Percentiles rank a stretch among this genome's conserved stretches.
Evolutionary conservation across 2,329 filamentous ascomycete genomes (phyloP).

Genomic region (Drechslerella dactyloides): DNA sequence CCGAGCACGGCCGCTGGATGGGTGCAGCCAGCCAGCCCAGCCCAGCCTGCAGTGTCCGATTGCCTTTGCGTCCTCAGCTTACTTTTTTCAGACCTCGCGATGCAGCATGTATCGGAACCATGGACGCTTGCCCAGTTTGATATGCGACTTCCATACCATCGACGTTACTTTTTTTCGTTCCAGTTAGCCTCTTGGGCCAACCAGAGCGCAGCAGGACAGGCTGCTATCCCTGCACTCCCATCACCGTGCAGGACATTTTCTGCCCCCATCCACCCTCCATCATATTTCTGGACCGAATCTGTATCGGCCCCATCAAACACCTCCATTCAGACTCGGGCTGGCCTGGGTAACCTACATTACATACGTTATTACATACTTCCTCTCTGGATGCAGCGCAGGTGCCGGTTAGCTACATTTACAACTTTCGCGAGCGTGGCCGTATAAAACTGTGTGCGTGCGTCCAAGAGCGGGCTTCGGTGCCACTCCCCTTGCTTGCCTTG

Average conservation of each 20-base stretch:
- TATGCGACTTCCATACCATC: slow-evolving; percentile 48
- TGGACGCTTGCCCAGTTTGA: slow-evolving; percentile 48
- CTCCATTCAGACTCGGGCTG: slow-evolving; percentile 35
- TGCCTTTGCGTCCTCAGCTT: slow-evolving; percentile 34
- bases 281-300: slow-evolving; percentile 47
- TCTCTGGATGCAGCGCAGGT: not conserved
- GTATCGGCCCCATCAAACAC: slow-evolving; percentile 16
- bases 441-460: slow-evolving; percentile 3
- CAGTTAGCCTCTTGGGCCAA: slow-evolving; percentile 50
- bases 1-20: not conserved
- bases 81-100: slow-evolving; percentile 25
- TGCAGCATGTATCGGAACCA: slow-evolving; percentile 40
- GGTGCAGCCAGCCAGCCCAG: not conserved
- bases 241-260: slow-evolving; percentile 47
- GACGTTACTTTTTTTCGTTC: slow-evolving; percentile 48
- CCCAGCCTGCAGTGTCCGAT: slow-evolving; percentile 9
- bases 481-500: not conserved
- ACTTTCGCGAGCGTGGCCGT: not conserved
- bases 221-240: slow-evolving; percentile 41
- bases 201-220: slow-evolving; percentile 39
- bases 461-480: not conserved
- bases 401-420: not conserved
- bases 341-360: slow-evolving; percentile 27
- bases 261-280: slow-evolving; percentile 50
- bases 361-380: not conserved